Base-by-base conservation (phyloP, 2,329 filamentous ascomycete genomes). In the Xylaria sp. region DNA sequence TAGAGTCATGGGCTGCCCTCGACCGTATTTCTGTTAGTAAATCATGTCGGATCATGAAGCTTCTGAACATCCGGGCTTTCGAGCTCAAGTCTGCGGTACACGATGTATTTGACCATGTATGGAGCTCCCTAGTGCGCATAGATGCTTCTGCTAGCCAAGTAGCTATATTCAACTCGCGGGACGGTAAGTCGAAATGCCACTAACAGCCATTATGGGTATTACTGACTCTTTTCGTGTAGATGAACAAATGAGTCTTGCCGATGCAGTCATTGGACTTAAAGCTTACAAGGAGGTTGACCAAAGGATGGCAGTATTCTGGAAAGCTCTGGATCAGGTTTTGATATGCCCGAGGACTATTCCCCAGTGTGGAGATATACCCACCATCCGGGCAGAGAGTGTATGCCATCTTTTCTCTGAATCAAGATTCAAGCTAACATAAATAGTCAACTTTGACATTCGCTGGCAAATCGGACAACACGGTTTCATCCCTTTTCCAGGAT, bases 11-110 rank as follows among this genome's bases (percentile, higher is more conserved):
- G 82, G 78, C 82, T 6, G 85, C 86, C 3, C 84, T 93, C 47
- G 85, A 87, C 69, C 80, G 82, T 1, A 82, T 94, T 25, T 87
- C 88, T 0, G 82, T 88, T 2, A 88, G 88, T 76, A 88, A 85
- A 72, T 86, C 87, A 2, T 89, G 88, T 37, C 85, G 90, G 37
- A 87, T 88, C 2, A 85, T 90, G 76, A 87, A 86, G 64, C 81
- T 97, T 27, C 81, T 97, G 3, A 85, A 90, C 69, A 80, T 88
- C 53, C 87, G 91, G 70, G 86, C 88, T 1, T 88, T 88, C 29
- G 88, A 90, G 74, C 82, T 97, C 65, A 90, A 90, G 70, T 85
- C 86, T 1, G 84, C 87, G 23, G 86, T 96, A 25, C 86, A 90
- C 66, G 87, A 91, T 48, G 87, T 88, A 9, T 86, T 96, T 47